Evolutionary conservation across 441 rosid species (phyloP).

Genomic region (Jatropha multifida): DNA sequence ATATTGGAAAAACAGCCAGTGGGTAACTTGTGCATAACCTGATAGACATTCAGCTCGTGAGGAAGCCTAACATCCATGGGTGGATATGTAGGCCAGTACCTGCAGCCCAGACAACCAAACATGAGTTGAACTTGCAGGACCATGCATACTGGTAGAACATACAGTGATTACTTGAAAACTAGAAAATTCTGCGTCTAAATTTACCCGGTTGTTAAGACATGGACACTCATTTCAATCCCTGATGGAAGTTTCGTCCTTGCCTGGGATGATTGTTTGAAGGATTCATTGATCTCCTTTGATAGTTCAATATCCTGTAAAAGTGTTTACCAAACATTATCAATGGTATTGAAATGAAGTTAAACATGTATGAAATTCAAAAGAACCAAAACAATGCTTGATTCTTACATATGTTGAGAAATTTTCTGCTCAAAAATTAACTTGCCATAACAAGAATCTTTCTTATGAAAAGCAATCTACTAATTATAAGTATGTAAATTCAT

Average conservation of each 20-base stretch:
- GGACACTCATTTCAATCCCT: slow-evolving; percentile 99
- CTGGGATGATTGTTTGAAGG: slow-evolving; percentile 98
- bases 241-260: slow-evolving; percentile 97
- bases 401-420: background rate
- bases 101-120: slow-evolving; percentile 40
- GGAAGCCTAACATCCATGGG: slow-evolving; percentile 99
- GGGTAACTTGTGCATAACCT: slow-evolving; percentile 50
- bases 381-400: background rate
- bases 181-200: slow-evolving; percentile 25
- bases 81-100: slow-evolving; percentile 99
- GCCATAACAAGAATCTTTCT: background rate
- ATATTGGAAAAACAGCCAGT: slow-evolving; percentile 1
- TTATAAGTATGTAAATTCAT: background rate
- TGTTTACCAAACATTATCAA: background rate
- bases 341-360: background rate
- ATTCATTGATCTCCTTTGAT: slow-evolving; percentile 97
- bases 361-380: background rate
- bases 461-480: background rate
- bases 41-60: slow-evolving; percentile 95
- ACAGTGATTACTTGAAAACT: slow-evolving; percentile 9
- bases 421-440: background rate
- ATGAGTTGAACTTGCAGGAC: slow-evolving; percentile 11
- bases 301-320: slow-evolving; percentile 83
- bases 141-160: slow-evolving; percentile 9
- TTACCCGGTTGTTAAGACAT: slow-evolving; percentile 96